Evolutionary conservation across 768 basidiomycete genomes (phyloP).

Genomic region (Chiua virens): DNA sequence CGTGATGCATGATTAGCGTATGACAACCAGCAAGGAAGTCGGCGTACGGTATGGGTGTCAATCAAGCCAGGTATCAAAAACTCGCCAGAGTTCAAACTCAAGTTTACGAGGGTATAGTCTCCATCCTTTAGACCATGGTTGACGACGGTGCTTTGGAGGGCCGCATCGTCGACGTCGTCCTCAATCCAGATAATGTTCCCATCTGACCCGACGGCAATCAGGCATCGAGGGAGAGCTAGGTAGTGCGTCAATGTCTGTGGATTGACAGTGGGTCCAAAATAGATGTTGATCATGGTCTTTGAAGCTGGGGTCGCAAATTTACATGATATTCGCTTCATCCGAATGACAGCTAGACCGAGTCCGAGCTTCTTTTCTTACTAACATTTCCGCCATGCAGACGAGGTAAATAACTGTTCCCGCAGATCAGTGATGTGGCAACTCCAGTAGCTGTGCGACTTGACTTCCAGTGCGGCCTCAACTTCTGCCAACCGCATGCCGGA

Average conservation of each 20-base stretch:
- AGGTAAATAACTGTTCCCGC: too few species aligned
- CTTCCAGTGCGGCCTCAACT: too few species aligned
- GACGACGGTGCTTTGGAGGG: slow-evolving; percentile 51
- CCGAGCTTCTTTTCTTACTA: too few species aligned
- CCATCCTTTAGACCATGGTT: slow-evolving; percentile 47
- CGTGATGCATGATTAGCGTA: too few species aligned
- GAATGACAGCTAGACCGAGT: too few species aligned
- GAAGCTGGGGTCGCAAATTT: too few species aligned
- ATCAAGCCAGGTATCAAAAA: slow-evolving; percentile 87
- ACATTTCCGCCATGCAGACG: too few species aligned
- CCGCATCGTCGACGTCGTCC: slow-evolving; percentile 49
- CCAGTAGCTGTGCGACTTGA: too few species aligned
- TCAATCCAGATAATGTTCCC: slow-evolving; percentile 74
- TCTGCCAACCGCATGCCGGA: too few species aligned
- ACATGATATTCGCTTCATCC: too few species aligned
- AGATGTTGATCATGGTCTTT: slow-evolving; percentile 33
- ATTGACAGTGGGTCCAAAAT: slow-evolving; percentile 60
- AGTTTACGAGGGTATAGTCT: slow-evolving; percentile 29
- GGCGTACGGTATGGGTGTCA: slow-evolving; percentile 83
- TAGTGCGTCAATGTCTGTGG: slow-evolving; percentile 45
- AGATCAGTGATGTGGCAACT: too few species aligned
- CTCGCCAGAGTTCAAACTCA: slow-evolving; percentile 44
- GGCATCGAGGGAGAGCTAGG: slow-evolving; percentile 48
- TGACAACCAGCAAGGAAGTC: too few species aligned
- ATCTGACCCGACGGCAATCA: slow-evolving; percentile 49